Conservation (phyloP, 2,329 filamentous ascomycete genomes). For the Aspergillus caelatus region DNA sequence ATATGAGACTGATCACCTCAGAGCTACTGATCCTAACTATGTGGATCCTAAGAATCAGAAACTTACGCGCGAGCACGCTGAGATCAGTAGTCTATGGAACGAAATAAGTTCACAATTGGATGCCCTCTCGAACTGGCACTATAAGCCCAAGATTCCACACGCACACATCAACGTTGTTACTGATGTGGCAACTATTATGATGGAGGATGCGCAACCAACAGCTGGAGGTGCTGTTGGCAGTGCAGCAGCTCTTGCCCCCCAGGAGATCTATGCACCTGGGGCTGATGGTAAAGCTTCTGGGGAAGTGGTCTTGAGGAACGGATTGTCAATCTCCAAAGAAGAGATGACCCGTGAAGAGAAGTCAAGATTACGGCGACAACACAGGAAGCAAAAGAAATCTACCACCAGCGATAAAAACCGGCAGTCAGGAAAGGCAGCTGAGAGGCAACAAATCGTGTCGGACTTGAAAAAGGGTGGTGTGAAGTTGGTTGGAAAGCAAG, state of each 20-base stretch:
- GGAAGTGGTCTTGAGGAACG: slow-evolving; percentile 77
- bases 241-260: slow-evolving; percentile 79
- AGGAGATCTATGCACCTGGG: slow-evolving; percentile 88
- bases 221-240: slow-evolving; percentile 66
- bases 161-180: slow-evolving; percentile 83
- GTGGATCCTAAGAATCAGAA: slow-evolving; percentile 83
- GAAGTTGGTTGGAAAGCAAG: slow-evolving; percentile 88
- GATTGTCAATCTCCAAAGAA: slow-evolving; percentile 74
- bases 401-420: slow-evolving; percentile 52
- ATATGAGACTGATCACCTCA: slow-evolving; percentile 90
- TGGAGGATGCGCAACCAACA: slow-evolving; percentile 93
- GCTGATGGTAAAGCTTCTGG: slow-evolving; percentile 64
- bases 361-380: slow-evolving; percentile 70
- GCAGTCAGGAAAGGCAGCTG: slow-evolving; percentile 46
- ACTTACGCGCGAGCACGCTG: slow-evolving; percentile 76
- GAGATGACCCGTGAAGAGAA: slow-evolving; percentile 91
- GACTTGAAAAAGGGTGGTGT: slow-evolving; percentile 83
- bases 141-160: slow-evolving; percentile 83
- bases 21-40: slow-evolving; percentile 75
- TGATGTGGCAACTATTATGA: slow-evolving; percentile 86
- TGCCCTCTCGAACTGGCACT: slow-evolving; percentile 89
- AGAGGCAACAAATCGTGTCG: slow-evolving; percentile 61
- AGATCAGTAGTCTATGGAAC: slow-evolving; percentile 82
- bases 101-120: slow-evolving; percentile 80
- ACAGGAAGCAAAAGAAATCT: slow-evolving; percentile 79